Evolutionary conservation across 1,139 yeast genomes (phyloP), one percentile per base, ranked within the genome.

Genomic region (Yamadazyma aaseri): DNA sequence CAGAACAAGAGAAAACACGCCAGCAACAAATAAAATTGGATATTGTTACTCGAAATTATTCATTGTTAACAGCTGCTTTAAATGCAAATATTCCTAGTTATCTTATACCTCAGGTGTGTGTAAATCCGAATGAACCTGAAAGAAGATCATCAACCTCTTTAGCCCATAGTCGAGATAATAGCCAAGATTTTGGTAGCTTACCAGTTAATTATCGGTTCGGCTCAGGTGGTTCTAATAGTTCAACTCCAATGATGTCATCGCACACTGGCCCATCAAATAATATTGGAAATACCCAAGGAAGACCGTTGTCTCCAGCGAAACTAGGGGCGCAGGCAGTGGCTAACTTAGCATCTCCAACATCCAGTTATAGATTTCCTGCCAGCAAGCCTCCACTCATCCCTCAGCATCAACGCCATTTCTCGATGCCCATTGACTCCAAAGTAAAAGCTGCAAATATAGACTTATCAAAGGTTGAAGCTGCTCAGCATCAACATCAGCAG

Each of bases 1-100:
- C 79, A 2, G 94, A 86, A 53, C 95, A 85, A 51, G 97, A 90
- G 55, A 71, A 75, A 26, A 85, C 97, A 1, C 82, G 82, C 46
- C 97, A 89, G 55, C 95, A 85, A 46, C 82, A 70, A 49, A 81
- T 84, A 54, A 74, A 73, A 38, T 63, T 82, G 23, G 96, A 89
- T 52, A 63, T 73, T 25, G 69, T 83, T 20, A 72, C 73, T 36
- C 71, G 75, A 39, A 76, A 84, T 24, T 60, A 83, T 27, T 80
- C 79, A 38, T 65, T 89, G 17, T 50, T 89, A 32, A 76, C 77
- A 39, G 63, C 71, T 16, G 94, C 95, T 0, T 52, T 76, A 6
- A 64, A 68, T 26, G 76, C 81, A 9, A 81, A 82, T 25, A 64
- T 90, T 2, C 95, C 96, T 0, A 67, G 80, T 1, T 59, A 71